These are phyloP conservation scores for Debaryomyces maramus DNA, from an alignment of 805 yeast genomes.

Conservation along the genomic window DNA sequence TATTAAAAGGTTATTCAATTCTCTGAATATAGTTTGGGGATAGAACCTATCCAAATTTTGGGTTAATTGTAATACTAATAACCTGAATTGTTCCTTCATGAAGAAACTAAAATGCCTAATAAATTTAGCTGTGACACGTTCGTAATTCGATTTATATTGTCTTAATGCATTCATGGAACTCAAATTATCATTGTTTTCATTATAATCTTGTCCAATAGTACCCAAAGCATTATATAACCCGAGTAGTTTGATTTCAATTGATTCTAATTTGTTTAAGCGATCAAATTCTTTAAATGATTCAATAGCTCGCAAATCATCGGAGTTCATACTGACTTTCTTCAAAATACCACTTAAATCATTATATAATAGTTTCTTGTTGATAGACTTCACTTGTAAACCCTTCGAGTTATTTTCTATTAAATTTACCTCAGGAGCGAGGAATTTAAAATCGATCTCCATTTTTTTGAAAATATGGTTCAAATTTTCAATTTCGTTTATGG, in stretches of 20 bases:
- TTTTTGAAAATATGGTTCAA: slow-evolving; percentile 37
- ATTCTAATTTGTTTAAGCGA: slow-evolving; percentile 41
- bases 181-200: slow-evolving; percentile 44
- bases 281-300: slow-evolving; percentile 49
- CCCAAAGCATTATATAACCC: slow-evolving; percentile 63
- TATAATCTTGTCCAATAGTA: slow-evolving; percentile 51
- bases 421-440: slow-evolving; percentile 62
- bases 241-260: slow-evolving; percentile 54
- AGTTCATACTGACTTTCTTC: slow-evolving; percentile 67
- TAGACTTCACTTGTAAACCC: slow-evolving; percentile 80
- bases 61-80: slow-evolving; percentile 41
- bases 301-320: slow-evolving; percentile 50
- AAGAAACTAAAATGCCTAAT: slow-evolving; percentile 45
- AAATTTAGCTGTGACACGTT: slow-evolving; percentile 53
- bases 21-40: slow-evolving; percentile 21
- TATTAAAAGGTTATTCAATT: slow-evolving; percentile 27
- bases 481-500: slow-evolving; percentile 38
- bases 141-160: slow-evolving; percentile 64
- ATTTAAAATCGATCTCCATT: slow-evolving; percentile 40
- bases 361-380: slow-evolving; percentile 76
- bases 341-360: slow-evolving; percentile 68
- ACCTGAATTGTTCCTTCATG: slow-evolving; percentile 32
- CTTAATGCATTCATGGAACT: slow-evolving; percentile 70
- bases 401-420: slow-evolving; percentile 72
- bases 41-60: slow-evolving; percentile 25